phyloP scores from a whole-genome alignment of 73 alveolate species.

The Symbiodinium natans region DNA sequence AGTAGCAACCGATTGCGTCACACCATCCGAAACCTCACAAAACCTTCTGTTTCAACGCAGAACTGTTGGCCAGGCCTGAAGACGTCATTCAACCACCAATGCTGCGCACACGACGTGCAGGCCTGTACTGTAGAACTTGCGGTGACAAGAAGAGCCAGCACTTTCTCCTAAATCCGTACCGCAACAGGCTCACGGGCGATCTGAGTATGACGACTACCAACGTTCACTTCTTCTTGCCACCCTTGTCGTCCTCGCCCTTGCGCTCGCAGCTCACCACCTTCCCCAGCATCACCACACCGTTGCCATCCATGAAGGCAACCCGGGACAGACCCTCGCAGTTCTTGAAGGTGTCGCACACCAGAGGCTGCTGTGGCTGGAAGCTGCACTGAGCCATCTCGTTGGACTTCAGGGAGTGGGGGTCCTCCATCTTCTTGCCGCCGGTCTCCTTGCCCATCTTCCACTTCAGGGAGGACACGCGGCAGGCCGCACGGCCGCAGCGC shows the following conservation, averaged over 20 bases:
- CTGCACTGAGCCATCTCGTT: constrained; percentile 74
- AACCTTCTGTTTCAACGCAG: too few species aligned
- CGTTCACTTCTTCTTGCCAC: neutral
- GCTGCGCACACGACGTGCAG: too few species aligned
- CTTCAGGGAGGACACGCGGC: constrained; percentile 54
- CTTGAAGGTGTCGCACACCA: constrained; percentile 69
- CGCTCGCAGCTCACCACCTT: constrained; percentile 42
- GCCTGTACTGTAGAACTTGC: too few species aligned
- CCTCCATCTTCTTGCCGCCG: constrained; percentile 63
- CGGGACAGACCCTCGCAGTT: constrained; percentile 86
- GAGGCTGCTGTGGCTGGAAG: constrained; percentile 76
- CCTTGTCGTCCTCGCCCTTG: constrained; percentile 38
- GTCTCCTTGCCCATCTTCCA: constrained; percentile 67
- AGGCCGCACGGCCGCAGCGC: constrained; percentile 79
- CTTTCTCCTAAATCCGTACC: too few species aligned
- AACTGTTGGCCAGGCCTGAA: too few species aligned
- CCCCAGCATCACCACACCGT: constrained; percentile 64
- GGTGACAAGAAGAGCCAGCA: too few species aligned
- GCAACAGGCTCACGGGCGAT: too few species aligned
- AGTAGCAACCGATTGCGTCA: too few species aligned
- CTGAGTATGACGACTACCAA: neutral
- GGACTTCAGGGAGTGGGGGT: constrained; percentile 74
- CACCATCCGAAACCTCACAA: too few species aligned
- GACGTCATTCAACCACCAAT: too few species aligned
- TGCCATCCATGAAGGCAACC: constrained; percentile 73